Evolutionary conservation across 306 rosid species (phyloP).

Genomic region (Abrus precatorius): DNA sequence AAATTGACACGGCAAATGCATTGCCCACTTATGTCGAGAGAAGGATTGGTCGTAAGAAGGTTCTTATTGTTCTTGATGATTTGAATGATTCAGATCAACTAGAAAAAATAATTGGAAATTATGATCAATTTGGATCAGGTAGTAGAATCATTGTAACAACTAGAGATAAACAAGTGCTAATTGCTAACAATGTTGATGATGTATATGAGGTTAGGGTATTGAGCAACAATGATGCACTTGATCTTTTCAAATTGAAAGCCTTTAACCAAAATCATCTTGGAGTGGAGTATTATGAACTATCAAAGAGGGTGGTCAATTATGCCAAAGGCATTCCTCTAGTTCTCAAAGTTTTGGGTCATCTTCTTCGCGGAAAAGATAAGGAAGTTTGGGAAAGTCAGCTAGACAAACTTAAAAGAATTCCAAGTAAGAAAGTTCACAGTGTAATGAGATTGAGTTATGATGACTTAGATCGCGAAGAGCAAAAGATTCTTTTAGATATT

Average conservation of each 20-base stretch:
- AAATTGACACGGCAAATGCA: neutral
- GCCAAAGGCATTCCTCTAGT: constrained; percentile 12
- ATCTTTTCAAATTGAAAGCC: neutral
- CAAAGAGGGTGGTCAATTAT: neutral
- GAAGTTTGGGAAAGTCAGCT: neutral
- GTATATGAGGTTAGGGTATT: neutral
- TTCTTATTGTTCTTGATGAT: neutral
- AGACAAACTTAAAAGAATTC: neutral
- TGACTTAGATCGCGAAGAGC: neutral
- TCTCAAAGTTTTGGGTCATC: neutral
- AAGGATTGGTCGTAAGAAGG: neutral
- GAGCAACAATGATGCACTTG: neutral
- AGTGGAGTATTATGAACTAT: neutral
- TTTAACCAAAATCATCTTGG: neutral
- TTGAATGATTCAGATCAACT: neutral
- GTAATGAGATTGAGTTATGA: neutral
- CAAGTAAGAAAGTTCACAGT: neutral
- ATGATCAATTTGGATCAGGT: neutral
- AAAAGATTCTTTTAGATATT: neutral
- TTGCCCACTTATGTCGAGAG: neutral
- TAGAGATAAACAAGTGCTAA: neutral
- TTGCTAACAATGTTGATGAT: neutral
- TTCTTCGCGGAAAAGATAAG: neutral
- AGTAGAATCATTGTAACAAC: neutral
- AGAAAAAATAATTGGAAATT: neutral